Percentiles rank a stretch among this genome's conserved stretches.
These are phyloP conservation scores for Candida manassasensis DNA, from an alignment of 805 yeast species.

Conservation along the genomic window DNA sequence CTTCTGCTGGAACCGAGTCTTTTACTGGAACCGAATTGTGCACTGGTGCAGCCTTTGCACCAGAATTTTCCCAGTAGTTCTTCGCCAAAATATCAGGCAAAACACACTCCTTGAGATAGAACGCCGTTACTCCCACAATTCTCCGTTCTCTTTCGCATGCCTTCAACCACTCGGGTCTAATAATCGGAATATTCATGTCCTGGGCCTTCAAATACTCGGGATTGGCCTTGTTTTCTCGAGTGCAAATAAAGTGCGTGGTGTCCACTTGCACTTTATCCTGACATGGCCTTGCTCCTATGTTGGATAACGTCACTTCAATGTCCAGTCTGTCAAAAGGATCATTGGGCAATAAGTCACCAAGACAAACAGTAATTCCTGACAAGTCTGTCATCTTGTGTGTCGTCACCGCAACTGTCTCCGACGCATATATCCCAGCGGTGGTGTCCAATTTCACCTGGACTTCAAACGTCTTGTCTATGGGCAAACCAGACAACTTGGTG, in stretches of 20 bases:
- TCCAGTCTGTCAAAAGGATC: slow-evolving; percentile 46
- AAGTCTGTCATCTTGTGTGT: slow-evolving; percentile 97
- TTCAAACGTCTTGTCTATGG: slow-evolving; percentile 75
- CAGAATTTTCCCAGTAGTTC: slow-evolving; percentile 33
- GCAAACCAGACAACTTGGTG: slow-evolving; percentile 86
- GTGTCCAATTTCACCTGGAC: slow-evolving; percentile 82
- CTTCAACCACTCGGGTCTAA: slow-evolving; percentile 94
- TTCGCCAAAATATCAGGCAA: slow-evolving; percentile 40
- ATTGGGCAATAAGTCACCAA: slow-evolving; percentile 69
- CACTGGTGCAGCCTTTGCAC: background rate
- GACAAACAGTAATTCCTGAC: slow-evolving; percentile 84
- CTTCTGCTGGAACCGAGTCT: slow-evolving; percentile 3
- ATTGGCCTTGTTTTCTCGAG: slow-evolving; percentile 52
- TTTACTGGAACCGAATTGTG: too few relatives aligned
- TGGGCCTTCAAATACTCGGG: slow-evolving; percentile 75
- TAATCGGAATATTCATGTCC: slow-evolving; percentile 85
- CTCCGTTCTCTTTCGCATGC: slow-evolving; percentile 89
- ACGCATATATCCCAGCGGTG: slow-evolving; percentile 79
- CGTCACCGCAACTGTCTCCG: slow-evolving; percentile 62
- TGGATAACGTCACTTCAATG: slow-evolving; percentile 53
- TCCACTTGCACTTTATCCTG: slow-evolving; percentile 75
- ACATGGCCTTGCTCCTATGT: slow-evolving; percentile 79
- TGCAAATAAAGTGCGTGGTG: slow-evolving; percentile 90
- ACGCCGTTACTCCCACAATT: slow-evolving; percentile 89
- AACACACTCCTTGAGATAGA: slow-evolving; percentile 57